Evolutionary conservation across 2,329 filamentous ascomycete genomes (phyloP).

Genomic region (Sphaerulina musiva): DNA sequence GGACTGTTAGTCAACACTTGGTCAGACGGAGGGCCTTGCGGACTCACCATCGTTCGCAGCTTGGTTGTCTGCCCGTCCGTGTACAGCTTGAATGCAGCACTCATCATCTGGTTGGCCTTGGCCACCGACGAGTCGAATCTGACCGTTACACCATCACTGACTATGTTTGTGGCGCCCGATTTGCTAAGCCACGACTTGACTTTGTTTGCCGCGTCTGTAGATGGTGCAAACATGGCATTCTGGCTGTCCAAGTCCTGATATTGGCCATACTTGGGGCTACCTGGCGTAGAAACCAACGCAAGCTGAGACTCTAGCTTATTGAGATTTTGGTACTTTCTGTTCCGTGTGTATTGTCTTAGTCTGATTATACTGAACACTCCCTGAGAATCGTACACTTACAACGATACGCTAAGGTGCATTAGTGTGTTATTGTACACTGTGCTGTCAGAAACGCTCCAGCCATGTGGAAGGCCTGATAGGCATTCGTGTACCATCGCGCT

Average conservation of each 20-base stretch:
- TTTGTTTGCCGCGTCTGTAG: slow-evolving; percentile 29
- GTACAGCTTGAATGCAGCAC: slow-evolving; percentile 38
- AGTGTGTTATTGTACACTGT: no score
- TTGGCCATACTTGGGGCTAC: slow-evolving; percentile 43
- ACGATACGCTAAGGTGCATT: no score
- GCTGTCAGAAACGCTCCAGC: no score
- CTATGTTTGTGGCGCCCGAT: slow-evolving; percentile 35
- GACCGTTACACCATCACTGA: slow-evolving; percentile 34
- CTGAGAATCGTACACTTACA: no score
- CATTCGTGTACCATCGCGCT: no score
- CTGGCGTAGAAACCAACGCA: slow-evolving; percentile 43
- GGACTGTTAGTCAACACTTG: slow-evolving; percentile 14
- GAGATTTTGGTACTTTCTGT: slow-evolving; percentile 20
- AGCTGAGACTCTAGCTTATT: slow-evolving; percentile 38
- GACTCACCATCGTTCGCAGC: slow-evolving; percentile 27
- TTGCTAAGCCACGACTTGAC: slow-evolving; percentile 40
- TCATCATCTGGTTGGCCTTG: slow-evolving; percentile 36
- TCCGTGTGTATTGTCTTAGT: no score
- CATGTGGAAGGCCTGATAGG: no score
- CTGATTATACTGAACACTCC: no score
- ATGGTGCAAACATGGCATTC: slow-evolving; percentile 40
- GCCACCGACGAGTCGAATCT: slow-evolving; percentile 35
- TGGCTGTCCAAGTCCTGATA: slow-evolving; percentile 43
- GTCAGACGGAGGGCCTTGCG: not conserved
- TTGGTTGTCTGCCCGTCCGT: slow-evolving; percentile 34